Base-by-base conservation (phyloP, 108 stramenopile genomes). In the Stephanodiscus triporus region DNA sequence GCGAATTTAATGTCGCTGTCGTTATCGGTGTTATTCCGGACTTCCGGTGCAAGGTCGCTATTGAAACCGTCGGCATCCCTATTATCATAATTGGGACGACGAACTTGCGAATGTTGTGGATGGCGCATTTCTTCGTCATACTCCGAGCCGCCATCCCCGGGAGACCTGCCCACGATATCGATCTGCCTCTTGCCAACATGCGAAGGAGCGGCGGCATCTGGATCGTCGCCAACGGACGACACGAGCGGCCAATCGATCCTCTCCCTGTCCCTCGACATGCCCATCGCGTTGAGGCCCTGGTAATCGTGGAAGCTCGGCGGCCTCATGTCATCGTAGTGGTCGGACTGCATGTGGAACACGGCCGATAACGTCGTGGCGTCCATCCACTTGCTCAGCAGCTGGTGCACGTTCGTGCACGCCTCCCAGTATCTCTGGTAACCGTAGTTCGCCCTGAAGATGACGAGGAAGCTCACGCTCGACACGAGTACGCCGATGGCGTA, bases 371-470 rank as follows among this genome's bases (percentile, higher is more conserved):
- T 66, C 20, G 83, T 67, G 26, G 87, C 84, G 68, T 93, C 92
- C 81, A 89, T 76, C 82, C 87, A 93, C 74, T 93, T 93, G 60
- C 60, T 60, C 88, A 88, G 88, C 73, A 89, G 75, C 2, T 76
- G 72, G 67, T 87, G 73, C 22, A 84, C 76, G 8, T 65, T 62
- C 14, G 70, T 37, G 20, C 73, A 80, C 0, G 86, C 92, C 68
- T 93, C 89, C 89, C 88, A 89, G 40, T 91, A 93, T 0, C 89
- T 72, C 65, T 80, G 70, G 64, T 91, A 93, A 11, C 84, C 84
- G 43, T 86, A 82, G 64, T 85, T 87, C 38, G 88, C 88, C 9
- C 88, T 68, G 65, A 93, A 93, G 29, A 86, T 86, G 29, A 93
- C 79, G n/a, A 93, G 54, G 61, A 93, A 89, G 48, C 81, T 64